Base-by-base conservation (phyloP, 2,329 filamentous ascomycete genomes). In the Xylariaceae sp. region DNA sequence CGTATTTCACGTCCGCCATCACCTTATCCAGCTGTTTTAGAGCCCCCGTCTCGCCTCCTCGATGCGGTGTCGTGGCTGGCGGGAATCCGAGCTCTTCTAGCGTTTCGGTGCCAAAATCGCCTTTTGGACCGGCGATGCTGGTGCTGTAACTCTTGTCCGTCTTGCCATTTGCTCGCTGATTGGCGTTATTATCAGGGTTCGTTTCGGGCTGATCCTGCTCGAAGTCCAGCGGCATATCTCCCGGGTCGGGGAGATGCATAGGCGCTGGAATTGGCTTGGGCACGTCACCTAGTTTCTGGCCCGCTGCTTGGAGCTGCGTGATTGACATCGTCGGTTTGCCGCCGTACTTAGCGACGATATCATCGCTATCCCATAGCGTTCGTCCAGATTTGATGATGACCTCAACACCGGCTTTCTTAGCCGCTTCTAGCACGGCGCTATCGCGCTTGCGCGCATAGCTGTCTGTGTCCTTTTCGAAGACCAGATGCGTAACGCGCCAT, bases 381-480 rank as follows among this genome's bases (percentile, higher is more conserved):
- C 86, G 71, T 1, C 86, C 86, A 20, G 71, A 73, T 40, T 70
- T 74, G 10, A 77, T 66, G n/a, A 90, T 69, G 17, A 90, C 82
- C 56, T 85, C 61, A 1, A 90, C 82, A 1, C 85, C 85, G 0
- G 82, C 80, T 37, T 79, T 67, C 53, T 75, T 68, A 4, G 85
- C 85, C n/a, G 82, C 65, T 14, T 72, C 64, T 25, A 73, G 65
- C 10, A 91, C 74, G 16, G 69, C 66, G 1, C 70, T 71, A 63
- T 91, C 86, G 40, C 86, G 68, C 33, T 80, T 75, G 14, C 77
- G 73, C 4, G 73, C 85, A 65, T 90, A 90, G 0, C 82, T 73
- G 67, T 91, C 86, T 0, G 85, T 88, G 56, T 90, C 86, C 57
- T 84, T 86, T 61, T 91, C 86, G 55, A 89, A 90, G 0, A 89